phyloP scores from a whole-genome alignment of 1,284 basidiomycete species.

The Xerocomus tenax region DNA sequence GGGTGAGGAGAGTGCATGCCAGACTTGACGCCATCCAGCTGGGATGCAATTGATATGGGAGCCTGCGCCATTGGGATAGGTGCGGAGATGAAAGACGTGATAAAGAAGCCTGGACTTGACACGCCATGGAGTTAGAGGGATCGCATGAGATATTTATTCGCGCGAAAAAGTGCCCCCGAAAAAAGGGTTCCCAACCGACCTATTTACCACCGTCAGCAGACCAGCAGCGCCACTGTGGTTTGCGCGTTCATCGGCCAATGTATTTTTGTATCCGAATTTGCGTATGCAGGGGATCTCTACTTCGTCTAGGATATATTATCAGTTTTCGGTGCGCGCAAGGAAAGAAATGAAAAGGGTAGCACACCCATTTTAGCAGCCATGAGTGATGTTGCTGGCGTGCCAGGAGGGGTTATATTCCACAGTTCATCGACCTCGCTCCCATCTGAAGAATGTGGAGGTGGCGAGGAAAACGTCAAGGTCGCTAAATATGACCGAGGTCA shows the following conservation, averaged over 20 bases:
- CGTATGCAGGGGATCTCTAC: constrained; percentile 27
- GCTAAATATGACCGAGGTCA: constrained; percentile 14
- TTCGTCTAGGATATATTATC: constrained; percentile 19
- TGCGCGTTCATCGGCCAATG: constrained; percentile 3
- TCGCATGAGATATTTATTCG: constrained; percentile 15
- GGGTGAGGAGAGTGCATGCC: constrained; percentile 25
- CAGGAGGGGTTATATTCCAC: constrained; percentile 36
- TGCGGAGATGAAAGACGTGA: constrained; percentile 28
- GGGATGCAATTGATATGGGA: constrained; percentile 16
- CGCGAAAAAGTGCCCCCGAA: constrained; percentile 8
- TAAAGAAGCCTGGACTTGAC: constrained; percentile 31
- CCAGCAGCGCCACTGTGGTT: constrained; percentile 2
- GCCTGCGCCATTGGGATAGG: constrained; percentile 24
- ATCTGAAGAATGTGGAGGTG: constrained; percentile 30
- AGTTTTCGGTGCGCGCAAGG: background rate
- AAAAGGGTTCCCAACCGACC: constrained; percentile 18
- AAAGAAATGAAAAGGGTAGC: background rate
- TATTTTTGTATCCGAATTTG: constrained; percentile 24
- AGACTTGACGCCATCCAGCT: constrained; percentile 9
- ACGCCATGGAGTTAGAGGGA: constrained; percentile 24
- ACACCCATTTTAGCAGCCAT: constrained; percentile 40
- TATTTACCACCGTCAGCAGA: constrained; percentile 18
- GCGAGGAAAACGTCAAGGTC: constrained; percentile 25
- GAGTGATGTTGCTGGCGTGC: constrained; percentile 28
- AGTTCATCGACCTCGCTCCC: constrained; percentile 39